These are phyloP conservation scores for Beauveria brongniartii DNA, from an alignment of 2,329 filamentous ascomycete genomes.

Conservation along the genomic window DNA sequence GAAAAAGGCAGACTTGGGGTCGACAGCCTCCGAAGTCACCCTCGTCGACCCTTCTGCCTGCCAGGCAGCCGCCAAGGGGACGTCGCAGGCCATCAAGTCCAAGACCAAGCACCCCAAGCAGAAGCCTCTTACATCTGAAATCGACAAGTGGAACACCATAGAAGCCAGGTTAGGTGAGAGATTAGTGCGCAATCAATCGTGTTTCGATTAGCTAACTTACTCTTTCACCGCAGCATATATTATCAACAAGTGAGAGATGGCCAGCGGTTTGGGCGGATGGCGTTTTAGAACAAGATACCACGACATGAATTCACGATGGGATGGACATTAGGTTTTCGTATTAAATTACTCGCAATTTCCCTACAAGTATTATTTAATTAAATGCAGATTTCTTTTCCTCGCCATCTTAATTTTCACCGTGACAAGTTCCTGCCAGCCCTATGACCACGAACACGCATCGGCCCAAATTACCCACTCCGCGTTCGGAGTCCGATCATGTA, in stretches of 20 bases:
- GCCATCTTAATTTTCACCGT: neutral
- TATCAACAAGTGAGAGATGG: conserved; percentile 5
- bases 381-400: neutral
- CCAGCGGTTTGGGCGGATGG: neutral
- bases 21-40: conserved; percentile 4
- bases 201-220: neutral
- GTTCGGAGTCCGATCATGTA: neutral
- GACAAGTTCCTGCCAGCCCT: neutral
- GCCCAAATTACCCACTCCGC: neutral
- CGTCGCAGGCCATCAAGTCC: neutral
- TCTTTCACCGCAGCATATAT: neutral
- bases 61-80: neutral
- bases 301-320: conserved; percentile 1
- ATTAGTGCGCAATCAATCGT: neutral
- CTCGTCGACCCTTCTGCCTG: neutral
- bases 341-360: neutral
- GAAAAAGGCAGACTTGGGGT: neutral
- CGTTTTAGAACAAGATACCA: conserved; percentile 4
- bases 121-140: neutral
- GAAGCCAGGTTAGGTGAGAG: conserved; percentile 8
- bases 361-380: neutral
- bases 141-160: conserved; percentile 4
- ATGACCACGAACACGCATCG: neutral
- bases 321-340: neutral
- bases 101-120: conserved; percentile 1